A percentile compares a stretch with the other conserved stretches of the same genome.
phyloP scores from a whole-genome alignment of 345 rosid genomes.

The Hevea brasiliensis region DNA sequence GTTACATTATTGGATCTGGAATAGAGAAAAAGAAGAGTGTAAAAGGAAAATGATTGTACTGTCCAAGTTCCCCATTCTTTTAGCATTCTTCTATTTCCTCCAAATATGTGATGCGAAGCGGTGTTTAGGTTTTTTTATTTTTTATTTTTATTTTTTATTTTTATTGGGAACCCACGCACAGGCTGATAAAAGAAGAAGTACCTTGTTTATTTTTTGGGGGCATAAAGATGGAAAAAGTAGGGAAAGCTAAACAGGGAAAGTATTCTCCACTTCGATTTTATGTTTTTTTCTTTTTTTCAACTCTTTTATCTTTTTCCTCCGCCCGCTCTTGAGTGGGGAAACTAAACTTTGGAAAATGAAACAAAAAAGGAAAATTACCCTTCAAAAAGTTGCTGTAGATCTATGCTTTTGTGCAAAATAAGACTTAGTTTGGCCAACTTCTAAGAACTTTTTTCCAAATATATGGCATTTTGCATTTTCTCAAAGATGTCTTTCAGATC shows the following conservation, averaged over 20 bases:
- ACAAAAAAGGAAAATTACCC: conserved; percentile 9
- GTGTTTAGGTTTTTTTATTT: too few species aligned
- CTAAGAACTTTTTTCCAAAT: background rate
- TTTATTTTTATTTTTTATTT: too few species aligned
- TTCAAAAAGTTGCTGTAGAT: conserved; percentile 13
- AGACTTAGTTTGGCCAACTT: conserved; percentile 9
- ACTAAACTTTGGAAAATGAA: conserved; percentile 13
- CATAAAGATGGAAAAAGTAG: conserved; percentile 1
- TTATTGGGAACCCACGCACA: too few species aligned
- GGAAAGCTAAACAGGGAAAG: conserved; percentile 15
- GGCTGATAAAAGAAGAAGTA: too few species aligned
- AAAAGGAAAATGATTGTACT: conserved; percentile 44
- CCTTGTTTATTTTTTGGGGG: conserved; percentile 8
- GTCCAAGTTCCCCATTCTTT: conserved; percentile 55
- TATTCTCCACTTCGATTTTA: conserved; percentile 19
- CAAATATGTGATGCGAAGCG: conserved; percentile 34
- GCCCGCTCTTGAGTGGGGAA: conserved; percentile 9
- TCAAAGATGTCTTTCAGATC: background rate
- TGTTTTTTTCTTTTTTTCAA: too few species aligned
- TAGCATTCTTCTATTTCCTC: conserved; percentile 48
- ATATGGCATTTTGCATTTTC: background rate
- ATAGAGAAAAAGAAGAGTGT: too few species aligned
- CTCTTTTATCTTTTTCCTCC: background rate
- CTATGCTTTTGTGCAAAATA: background rate
- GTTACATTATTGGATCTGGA: conserved; percentile 36